A percentile compares a stretch with the other conserved stretches of the same genome.
Evolutionary conservation across 2,329 filamentous ascomycete genomes (phyloP).

Genomic region (Beauveria sp.): DNA sequence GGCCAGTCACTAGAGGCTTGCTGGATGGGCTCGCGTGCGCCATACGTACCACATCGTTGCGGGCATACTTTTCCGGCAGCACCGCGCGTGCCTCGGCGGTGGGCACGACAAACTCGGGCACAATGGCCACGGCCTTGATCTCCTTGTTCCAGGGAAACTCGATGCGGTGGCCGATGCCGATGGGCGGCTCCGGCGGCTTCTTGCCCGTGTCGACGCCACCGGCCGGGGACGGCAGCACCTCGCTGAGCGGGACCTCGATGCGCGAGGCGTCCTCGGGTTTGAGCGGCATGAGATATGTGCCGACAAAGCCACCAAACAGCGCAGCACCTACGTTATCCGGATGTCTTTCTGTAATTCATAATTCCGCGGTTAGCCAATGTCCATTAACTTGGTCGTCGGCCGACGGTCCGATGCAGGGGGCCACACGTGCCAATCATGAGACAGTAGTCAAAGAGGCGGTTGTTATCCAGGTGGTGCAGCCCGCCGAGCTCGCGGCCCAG

Average conservation of each 20-base stretch:
- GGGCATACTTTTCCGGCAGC: slow-evolving; percentile 69
- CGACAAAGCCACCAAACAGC: slow-evolving; percentile 92
- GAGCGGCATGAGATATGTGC: slow-evolving; percentile 90
- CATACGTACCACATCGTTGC: slow-evolving; percentile 68
- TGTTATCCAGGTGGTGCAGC: slow-evolving; percentile 64
- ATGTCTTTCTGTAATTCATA: slow-evolving; percentile 56
- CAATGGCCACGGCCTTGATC: slow-evolving; percentile 95
- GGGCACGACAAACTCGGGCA: slow-evolving; percentile 92
- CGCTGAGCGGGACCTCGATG: slow-evolving; percentile 87
- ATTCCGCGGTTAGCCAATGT: not conserved
- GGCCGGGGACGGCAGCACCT: slow-evolving; percentile 83
- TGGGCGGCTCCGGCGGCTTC: slow-evolving; percentile 78
- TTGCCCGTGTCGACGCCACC: slow-evolving; percentile 87
- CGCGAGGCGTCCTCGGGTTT: slow-evolving; percentile 81
- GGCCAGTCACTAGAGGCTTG: too few species aligned
- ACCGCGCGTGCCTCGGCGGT: slow-evolving; percentile 86
- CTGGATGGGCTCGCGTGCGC: not conserved
- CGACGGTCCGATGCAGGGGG: too few species aligned
- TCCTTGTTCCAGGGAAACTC: slow-evolving; percentile 90
- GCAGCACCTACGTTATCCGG: slow-evolving; percentile 93
- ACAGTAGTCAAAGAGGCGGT: slow-evolving; percentile 87
- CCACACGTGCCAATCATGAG: slow-evolving; percentile 74
- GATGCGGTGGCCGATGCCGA: slow-evolving; percentile 91
- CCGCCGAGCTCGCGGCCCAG: slow-evolving; percentile 83
- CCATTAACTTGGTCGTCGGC: not conserved